Base-by-base conservation (phyloP, 352 stramenopile genomes). In the Phytophthora capsici region DNA sequence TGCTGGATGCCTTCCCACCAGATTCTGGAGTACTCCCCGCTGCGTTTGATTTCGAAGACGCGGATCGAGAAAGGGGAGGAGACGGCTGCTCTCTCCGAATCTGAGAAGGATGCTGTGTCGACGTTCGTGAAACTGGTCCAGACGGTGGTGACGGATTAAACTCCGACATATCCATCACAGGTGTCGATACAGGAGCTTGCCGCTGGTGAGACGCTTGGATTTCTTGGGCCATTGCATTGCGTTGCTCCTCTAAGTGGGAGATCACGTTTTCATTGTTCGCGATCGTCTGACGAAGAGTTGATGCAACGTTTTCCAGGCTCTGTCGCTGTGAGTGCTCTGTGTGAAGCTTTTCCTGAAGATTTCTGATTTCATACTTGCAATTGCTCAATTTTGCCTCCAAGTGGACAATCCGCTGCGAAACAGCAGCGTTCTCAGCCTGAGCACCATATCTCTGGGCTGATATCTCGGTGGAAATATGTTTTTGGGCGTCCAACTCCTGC, bases 321-420 rank as follows among this genome's bases (percentile, higher is more conserved):
- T 69, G 67, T n/a, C 82, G 73, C 46, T 92, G 73, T 2, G 63
- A 75, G 34, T 80, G 72, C 57, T 92, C 80, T 1, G 68, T 48
- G 1, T 79, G 72, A 3, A 95, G 51, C 17, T 92, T 88, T 1
- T 86, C 73, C 34, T 88, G 77, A 19, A 95, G 36, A 14, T 78
- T 68, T 22, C 89, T 87, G 1, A 78, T 56, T 53, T 93, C 84
- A 37, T 83, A 90, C 52, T 91, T 82, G 23, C 59, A 79, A 47
- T 84, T 90, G 55, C 79, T 91, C 25, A 92, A 41, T 62, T 91
- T 92, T 0, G 85, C 82, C 62, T 95, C 85, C 23, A 95, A 48
- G 32, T 93, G 82, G 5, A 90, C 74, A 38, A 95, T 90, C 13
- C 82, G 78, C 69, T 95, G 87, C 2, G 86, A 79, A 0, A 93